These are phyloP conservation scores for Laetiporus sulphureus DNA, from an alignment of 1,284 basidiomycete species.

Conservation along the genomic window DNA sequence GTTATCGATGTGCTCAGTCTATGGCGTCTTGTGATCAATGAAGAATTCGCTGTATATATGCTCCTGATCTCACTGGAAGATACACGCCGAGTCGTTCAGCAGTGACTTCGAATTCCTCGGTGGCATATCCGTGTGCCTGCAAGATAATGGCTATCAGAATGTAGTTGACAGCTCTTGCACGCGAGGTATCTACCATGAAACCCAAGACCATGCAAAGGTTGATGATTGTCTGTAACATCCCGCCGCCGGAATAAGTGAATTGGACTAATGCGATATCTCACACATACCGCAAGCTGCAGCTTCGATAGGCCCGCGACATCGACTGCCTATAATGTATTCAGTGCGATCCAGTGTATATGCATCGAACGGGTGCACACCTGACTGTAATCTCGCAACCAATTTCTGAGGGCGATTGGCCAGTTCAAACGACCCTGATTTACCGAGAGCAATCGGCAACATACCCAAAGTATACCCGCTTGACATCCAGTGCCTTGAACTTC, in stretches of 20 bases:
- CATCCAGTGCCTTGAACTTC: constrained; percentile 70
- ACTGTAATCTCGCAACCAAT: constrained; percentile 81
- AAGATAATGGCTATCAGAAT: constrained; percentile 5
- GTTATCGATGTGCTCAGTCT: constrained; percentile 88
- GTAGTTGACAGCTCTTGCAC: constrained; percentile 2
- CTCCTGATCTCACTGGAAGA: constrained; percentile 53
- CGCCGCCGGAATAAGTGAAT: neutral
- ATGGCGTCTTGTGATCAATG: neutral
- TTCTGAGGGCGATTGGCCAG: constrained; percentile 31
- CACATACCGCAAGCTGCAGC: constrained; percentile 37
- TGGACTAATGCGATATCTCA: neutral
- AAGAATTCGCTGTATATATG: neutral
- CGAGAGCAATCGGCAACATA: constrained; percentile 24
- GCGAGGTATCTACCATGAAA: constrained; percentile 48
- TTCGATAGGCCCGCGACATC: constrained; percentile 82
- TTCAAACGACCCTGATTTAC: neutral
- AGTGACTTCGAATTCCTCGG: constrained; percentile 87
- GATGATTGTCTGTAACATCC: constrained; percentile 62
- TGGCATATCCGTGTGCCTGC: constrained; percentile 81
- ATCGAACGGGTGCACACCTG: constrained; percentile 36
- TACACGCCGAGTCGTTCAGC: constrained; percentile 83
- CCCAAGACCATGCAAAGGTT: constrained; percentile 88
- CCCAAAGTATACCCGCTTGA: constrained; percentile 78
- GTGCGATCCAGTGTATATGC: neutral
- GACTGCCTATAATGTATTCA: constrained; percentile 51